Evolutionary conservation across 192 early-diverging fungal genomes (phyloP).

Genomic region (Coemansia sp.): DNA sequence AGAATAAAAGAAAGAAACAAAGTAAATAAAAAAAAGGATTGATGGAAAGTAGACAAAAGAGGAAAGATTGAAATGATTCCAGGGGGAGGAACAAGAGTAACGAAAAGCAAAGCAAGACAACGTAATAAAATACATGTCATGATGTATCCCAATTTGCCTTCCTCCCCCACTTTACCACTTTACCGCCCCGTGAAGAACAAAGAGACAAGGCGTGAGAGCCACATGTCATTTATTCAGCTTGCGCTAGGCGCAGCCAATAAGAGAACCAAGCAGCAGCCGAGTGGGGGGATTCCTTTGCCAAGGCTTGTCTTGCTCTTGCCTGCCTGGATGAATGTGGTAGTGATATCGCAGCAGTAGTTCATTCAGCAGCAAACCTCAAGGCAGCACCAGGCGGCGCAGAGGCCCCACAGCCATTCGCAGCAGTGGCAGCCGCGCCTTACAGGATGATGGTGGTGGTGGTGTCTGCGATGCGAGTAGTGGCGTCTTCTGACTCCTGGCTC

Average conservation of each 20-base stretch:
- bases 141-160: neutral
- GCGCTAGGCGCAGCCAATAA: neutral
- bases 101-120: too few species aligned
- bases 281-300: too few species aligned
- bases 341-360: too few species aligned
- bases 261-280: neutral
- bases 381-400: neutral
- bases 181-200: neutral
- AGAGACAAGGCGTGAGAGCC: neutral
- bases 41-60: neutral
- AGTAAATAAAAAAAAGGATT: neutral
- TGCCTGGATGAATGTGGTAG: too few species aligned
- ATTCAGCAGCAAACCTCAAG: neutral
- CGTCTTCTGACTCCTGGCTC: constrained; percentile 9
- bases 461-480: constrained; percentile 8
- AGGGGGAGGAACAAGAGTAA: too few species aligned
- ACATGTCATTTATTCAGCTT: neutral
- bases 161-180: neutral
- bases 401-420: constrained; percentile 10
- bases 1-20: constrained; percentile 6
- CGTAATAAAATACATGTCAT: too few species aligned
- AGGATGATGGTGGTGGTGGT: neutral
- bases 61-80: neutral
- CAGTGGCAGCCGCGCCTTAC: constrained; percentile 5
- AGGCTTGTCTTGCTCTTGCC: too few species aligned